These are phyloP conservation scores for Phytophthora niederhauseri DNA, from an alignment of 352 stramenopile genomes.

Conservation along the genomic window DNA sequence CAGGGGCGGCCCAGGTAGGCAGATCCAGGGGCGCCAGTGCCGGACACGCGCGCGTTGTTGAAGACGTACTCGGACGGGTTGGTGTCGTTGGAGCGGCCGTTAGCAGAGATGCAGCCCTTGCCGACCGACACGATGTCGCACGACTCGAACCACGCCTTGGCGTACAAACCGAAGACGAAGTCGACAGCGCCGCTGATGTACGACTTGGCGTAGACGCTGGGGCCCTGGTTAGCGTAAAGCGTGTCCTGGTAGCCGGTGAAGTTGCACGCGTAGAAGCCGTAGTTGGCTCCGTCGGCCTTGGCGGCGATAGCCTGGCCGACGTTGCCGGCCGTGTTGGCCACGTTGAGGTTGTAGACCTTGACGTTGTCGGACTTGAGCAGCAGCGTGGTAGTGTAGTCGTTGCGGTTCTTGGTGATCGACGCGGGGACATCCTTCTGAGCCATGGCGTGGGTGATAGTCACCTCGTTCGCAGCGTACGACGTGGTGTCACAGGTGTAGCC, in stretches of 20 bases:
- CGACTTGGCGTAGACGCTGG: background rate
- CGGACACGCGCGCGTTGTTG: background rate
- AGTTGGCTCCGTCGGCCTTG: background rate
- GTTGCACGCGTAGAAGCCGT: conserved; percentile 3
- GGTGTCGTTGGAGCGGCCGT: background rate
- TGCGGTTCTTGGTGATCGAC: background rate
- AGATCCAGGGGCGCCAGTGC: background rate
- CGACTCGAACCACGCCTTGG: background rate
- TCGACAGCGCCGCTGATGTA: conserved; percentile 1
- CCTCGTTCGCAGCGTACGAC: background rate
- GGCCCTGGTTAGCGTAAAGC: conserved; percentile 4
- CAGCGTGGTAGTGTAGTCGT: background rate
- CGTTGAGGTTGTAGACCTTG: conserved; percentile 4
- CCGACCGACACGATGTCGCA: background rate
- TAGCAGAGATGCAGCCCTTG: background rate
- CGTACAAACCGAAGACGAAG: background rate
- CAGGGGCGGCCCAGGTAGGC: background rate
- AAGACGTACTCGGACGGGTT: conserved; percentile 1
- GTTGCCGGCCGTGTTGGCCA: background rate
- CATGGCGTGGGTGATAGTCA: background rate
- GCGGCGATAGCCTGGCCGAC: background rate
- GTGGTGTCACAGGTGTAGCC: background rate
- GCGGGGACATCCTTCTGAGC: background rate
- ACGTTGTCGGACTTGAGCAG: conserved; percentile 1
- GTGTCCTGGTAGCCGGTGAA: conserved; percentile 5